Percentiles rank a stretch among this genome's conserved stretches.
Conservation (phyloP, 2,329 filamentous ascomycete species). For the Talaromyces piceae region DNA sequence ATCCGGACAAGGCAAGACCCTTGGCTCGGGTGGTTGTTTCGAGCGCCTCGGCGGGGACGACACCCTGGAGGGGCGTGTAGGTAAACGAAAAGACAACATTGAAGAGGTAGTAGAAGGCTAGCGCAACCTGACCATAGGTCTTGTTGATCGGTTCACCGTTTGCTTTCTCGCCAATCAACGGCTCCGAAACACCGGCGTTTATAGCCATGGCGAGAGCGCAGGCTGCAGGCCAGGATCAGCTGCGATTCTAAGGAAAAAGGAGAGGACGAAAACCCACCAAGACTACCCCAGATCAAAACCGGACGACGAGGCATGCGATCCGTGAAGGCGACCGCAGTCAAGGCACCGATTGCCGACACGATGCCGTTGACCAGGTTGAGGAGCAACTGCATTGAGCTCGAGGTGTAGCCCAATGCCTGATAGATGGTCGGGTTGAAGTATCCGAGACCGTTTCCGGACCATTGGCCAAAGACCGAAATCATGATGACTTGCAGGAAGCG, state of each 20-base stretch:
- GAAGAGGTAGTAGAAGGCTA: conserved; percentile 38
- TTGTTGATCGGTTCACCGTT: conserved; percentile 23
- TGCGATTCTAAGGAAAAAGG: conserved; percentile 7
- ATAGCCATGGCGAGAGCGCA: conserved; percentile 38
- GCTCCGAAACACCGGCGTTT: conserved; percentile 39
- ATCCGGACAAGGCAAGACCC: conserved; percentile 9
- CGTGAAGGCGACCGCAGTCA: conserved; percentile 37
- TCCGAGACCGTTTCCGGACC: conserved; percentile 45
- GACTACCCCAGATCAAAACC: conserved; percentile 40
- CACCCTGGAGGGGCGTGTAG: conserved; percentile 27
- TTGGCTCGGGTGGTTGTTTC: conserved; percentile 8
- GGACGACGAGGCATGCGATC: conserved; percentile 43
- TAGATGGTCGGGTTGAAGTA: conserved; percentile 48
- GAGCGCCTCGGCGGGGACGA: conserved; percentile 9
- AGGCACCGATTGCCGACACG: conserved; percentile 40
- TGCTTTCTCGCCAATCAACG: conserved; percentile 20
- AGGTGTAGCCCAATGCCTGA: conserved; percentile 20
- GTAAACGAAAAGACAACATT: conserved; percentile 36
- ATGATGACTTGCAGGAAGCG: conserved; percentile 43
- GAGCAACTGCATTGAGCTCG: conserved; percentile 32
- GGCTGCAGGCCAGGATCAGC: conserved; percentile 8
- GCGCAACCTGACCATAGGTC: conserved; percentile 34
- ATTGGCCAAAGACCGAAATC: conserved; percentile 47
- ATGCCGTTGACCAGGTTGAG: conserved; percentile 44
- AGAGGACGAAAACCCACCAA: conserved; percentile 17